Base-by-base conservation (phyloP, 257 asterid genomes). In the Nemophila menziesii region DNA sequence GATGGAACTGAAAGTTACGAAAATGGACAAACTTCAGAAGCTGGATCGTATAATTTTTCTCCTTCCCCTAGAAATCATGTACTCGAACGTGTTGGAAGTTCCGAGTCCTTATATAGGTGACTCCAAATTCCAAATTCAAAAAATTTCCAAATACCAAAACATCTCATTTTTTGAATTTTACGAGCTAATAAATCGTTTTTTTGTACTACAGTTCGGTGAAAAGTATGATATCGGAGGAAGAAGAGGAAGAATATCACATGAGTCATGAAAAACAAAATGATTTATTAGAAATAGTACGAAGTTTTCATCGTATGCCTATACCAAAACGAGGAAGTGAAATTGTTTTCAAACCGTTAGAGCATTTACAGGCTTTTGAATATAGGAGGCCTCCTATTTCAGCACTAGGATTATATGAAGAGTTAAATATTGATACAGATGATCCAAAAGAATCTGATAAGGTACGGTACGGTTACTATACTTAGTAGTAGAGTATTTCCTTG, bases 201-300 rank as follows among this genome's bases (percentile, higher is more conserved):
- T 66, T 71, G 78, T n/a, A n/a, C n/a, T n/a, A 82, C 93, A 83
- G 95, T 78, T 70, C 97, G 73, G 86, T 69, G 66, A 71, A 62
- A 75, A 68, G 68, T 64, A 36, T 70, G 56, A 49, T 50, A 41
- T 71, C 74, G 29, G 95, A 74, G 52, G 87, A 68, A 7, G 79
- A 75, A 40, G 89, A 67, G 16, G 80, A 57, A 43, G 81, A 68
- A 53, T 43, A 50, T 37, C 43, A 50, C 40, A 41, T 44, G 63
- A 54, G 61, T 61, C 68, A 64, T 19, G 78, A 68, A 21, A 75
- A 62, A 44, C 79, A 73, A 63, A 77, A 78, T 60, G 93, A 83
- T 54, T 67, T 83, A 69, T 69, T 87, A 57, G 92, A 83, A 70
- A 80, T 87, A 66, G 58, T 87, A 52, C 80, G 89, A 68, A 67